phyloP scores from a whole-genome alignment of 345 rosid species.

The Gossypioides kirkii region DNA sequence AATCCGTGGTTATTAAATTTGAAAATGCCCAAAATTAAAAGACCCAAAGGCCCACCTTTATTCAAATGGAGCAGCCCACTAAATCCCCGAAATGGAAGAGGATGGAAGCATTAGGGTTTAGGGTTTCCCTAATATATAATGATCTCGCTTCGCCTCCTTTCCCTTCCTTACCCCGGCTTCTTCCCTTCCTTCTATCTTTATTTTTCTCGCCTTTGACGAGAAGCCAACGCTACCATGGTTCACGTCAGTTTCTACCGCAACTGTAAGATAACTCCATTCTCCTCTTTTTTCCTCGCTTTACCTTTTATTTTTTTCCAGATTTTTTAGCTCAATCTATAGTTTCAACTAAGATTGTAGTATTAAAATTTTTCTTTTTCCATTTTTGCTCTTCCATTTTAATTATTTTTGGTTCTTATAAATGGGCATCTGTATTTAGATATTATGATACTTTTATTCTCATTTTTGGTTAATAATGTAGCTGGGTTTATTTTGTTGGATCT shows the following conservation, averaged over 20 bases:
- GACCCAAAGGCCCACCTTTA: neutral
- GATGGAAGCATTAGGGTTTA: neutral
- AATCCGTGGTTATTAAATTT: neutral
- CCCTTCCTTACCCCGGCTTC: neutral
- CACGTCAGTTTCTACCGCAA: slow-evolving; percentile 38
- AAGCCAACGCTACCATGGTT: slow-evolving; percentile 24
- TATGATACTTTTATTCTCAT: neutral
- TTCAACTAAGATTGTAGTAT: neutral
- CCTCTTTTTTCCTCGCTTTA: neutral
- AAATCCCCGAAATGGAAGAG: neutral
- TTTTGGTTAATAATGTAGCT: neutral
- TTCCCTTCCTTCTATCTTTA: neutral
- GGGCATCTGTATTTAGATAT: neutral
- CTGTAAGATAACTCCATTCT: slow-evolving; percentile 17
- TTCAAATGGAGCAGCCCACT: neutral
- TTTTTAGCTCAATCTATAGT: neutral
- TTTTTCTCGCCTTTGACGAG: neutral
- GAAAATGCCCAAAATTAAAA: neutral
- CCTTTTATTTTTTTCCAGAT: neutral
- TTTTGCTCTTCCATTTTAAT: neutral
- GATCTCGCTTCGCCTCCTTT: neutral
- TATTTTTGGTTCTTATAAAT: slow-evolving; percentile 1
- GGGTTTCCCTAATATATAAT: neutral
- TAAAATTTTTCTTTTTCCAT: neutral
- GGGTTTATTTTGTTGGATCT: neutral